Evolutionary conservation across 2,329 filamentous ascomycete species (phyloP).

Genomic region (Aspergillus aculeatinus): DNA sequence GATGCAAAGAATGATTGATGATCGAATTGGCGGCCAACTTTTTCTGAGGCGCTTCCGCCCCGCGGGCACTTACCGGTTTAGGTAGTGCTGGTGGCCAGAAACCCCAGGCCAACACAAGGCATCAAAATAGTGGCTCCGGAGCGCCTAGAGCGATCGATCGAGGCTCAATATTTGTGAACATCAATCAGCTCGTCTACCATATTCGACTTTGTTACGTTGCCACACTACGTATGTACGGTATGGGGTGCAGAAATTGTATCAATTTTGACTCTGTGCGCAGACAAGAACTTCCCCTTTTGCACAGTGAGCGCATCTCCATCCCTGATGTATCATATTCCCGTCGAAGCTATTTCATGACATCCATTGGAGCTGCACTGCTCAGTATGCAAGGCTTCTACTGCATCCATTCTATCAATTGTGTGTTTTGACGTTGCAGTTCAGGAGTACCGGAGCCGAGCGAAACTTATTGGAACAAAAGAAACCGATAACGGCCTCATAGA

Average conservation of each 20-base stretch:
- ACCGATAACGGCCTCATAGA: background rate
- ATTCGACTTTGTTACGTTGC: too few relatives aligned
- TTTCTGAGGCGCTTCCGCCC: constrained; percentile 14
- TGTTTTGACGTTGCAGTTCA: background rate
- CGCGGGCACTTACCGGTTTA: constrained; percentile 24
- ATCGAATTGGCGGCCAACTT: constrained; percentile 20
- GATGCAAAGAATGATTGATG: constrained; percentile 12
- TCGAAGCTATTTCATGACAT: background rate
- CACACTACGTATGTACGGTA: too few relatives aligned
- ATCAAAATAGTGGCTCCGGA: constrained; percentile 20
- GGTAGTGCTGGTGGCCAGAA: constrained; percentile 7
- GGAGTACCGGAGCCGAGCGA: background rate
- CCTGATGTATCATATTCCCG: background rate
- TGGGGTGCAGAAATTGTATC: too few relatives aligned
- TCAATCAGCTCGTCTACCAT: too few relatives aligned
- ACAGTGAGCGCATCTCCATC: background rate
- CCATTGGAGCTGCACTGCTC: background rate
- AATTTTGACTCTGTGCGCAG: too few relatives aligned
- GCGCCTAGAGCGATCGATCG: constrained; percentile 15
- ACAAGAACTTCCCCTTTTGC: too few relatives aligned
- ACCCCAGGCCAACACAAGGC: constrained; percentile 7
- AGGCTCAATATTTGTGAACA: background rate
- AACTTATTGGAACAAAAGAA: background rate
- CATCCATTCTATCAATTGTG: too few relatives aligned
- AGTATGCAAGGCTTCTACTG: background rate